Evolutionary conservation across 208 protist species (phyloP).

Genomic region (Crithidia sp.): DNA sequence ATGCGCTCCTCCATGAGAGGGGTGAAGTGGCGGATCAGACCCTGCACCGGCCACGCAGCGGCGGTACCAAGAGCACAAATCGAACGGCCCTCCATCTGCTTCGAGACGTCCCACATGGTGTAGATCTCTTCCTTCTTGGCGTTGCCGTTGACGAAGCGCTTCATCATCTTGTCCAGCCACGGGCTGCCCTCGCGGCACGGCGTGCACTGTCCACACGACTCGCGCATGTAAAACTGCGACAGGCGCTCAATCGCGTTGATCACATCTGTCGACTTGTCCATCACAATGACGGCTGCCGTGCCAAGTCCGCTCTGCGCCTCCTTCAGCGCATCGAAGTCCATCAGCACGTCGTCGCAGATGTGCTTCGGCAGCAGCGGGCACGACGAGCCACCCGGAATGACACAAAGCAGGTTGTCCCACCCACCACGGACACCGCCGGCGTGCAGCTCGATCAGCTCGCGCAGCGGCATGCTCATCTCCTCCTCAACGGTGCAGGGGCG

Average conservation of each 20-base stretch:
- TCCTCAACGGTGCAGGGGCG: conserved; percentile 98
- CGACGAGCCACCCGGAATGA: conserved; percentile 98
- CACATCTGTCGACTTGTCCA: conserved; percentile 99
- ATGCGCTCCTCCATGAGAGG: conserved; percentile 97
- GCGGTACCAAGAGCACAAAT: conserved; percentile 99
- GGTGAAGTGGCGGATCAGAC: conserved; percentile 97
- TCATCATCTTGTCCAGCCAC: conserved; percentile 98
- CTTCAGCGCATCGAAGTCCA: conserved; percentile 98
- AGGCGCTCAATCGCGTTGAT: conserved; percentile 96
- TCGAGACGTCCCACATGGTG: conserved; percentile 97
- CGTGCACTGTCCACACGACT: conserved; percentile 98
- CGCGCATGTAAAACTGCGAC: conserved; percentile 98
- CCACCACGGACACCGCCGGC: conserved; percentile 97
- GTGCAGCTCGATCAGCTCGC: conserved; percentile 97
- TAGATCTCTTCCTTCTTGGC: conserved; percentile 97
- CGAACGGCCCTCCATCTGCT: conserved; percentile 98
- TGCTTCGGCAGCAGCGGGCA: conserved; percentile 96
- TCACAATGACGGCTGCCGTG: conserved; percentile 99
- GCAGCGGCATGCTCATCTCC: conserved; percentile 98
- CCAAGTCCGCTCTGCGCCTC: conserved; percentile 95
- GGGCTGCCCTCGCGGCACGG: conserved; percentile 97
- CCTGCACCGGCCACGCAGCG: conserved; percentile 98
- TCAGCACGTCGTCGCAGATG: conserved; percentile 96
- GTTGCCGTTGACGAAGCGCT: conserved; percentile 96
- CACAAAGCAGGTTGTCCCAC: conserved; percentile 98